These are phyloP conservation scores for Saccharum officinarum DNA, from an alignment of 176 grass and related monocot species.

Conservation along the genomic window DNA sequence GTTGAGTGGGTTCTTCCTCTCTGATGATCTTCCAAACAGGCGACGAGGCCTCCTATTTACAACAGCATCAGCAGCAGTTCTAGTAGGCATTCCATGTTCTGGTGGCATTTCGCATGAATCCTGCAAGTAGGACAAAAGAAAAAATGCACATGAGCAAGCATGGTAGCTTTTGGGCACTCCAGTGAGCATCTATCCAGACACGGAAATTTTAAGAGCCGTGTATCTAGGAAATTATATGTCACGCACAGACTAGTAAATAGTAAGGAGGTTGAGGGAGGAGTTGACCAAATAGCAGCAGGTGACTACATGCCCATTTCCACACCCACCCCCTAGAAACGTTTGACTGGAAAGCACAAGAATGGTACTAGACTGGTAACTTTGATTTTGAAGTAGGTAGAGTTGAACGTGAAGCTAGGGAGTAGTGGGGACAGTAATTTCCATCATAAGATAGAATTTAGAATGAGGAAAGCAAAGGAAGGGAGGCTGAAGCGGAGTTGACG, in stretches of 20 bases:
- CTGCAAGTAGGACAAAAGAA: conserved; percentile 1
- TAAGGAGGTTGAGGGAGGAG: not conserved
- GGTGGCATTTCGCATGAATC: conserved; percentile 51
- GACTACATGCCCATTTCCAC: not conserved
- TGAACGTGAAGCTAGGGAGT: not conserved
- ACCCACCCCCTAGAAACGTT: not conserved
- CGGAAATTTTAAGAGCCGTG: no score
- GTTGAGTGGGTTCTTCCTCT: conserved; percentile 52
- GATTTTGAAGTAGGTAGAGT: no score
- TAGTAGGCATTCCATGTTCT: conserved; percentile 11
- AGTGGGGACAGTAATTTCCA: not conserved
- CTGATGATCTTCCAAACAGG: conserved; percentile 39
- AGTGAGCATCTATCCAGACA: no score
- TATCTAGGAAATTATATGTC: no score
- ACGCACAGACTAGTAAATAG: no score
- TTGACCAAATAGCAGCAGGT: conserved; percentile 24
- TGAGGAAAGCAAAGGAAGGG: not conserved
- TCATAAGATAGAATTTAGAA: not conserved
- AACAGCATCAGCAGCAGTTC: conserved; percentile 8
- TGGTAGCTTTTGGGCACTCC: no score
- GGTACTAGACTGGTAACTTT: no score
- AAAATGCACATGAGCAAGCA: conserved; percentile 22
- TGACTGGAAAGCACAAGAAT: conserved; percentile 12
- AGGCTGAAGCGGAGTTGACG: not conserved
- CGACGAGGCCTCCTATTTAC: conserved; percentile 35